A percentile compares a stretch with the other conserved stretches of the same genome.
These are phyloP conservation scores for Coemansia asiatica DNA, from an alignment of 192 early-diverging fungal genomes.

Conservation along the genomic window DNA sequence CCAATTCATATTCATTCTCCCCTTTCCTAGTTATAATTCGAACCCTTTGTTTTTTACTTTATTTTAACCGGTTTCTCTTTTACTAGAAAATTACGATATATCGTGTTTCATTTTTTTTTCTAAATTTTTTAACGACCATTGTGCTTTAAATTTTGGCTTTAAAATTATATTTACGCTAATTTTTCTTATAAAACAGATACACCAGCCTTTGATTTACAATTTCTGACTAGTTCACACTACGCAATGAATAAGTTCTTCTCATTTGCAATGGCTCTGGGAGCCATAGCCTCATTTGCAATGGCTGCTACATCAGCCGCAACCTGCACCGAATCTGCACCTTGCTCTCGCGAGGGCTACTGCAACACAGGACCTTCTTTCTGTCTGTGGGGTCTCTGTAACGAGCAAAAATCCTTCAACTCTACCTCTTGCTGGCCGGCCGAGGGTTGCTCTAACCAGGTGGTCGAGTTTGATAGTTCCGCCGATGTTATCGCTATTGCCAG, in stretches of 20 bases:
- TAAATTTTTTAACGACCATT: neutral
- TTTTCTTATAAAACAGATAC: neutral
- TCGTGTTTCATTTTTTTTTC: neutral
- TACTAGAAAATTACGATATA: neutral
- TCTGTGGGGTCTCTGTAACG: conserved; percentile 47
- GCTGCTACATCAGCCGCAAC: conserved; percentile 15
- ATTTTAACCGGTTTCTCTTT: neutral
- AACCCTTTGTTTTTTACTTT: neutral
- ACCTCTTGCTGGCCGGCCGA: conserved; percentile 51
- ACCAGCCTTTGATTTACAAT: neutral
- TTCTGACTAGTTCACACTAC: neutral
- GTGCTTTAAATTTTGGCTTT: neutral
- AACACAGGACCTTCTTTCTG: conserved; percentile 46
- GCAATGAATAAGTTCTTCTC: conserved; percentile 20
- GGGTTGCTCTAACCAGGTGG: conserved; percentile 34
- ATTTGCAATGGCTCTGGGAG: conserved; percentile 20
- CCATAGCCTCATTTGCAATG: conserved; percentile 9
- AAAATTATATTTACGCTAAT: neutral
- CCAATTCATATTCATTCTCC: conserved; percentile 1
- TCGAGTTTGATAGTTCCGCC: conserved; percentile 32
- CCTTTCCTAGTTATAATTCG: neutral
- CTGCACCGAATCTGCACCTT: conserved; percentile 32
- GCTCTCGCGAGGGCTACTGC: conserved; percentile 54
- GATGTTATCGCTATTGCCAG: conserved; percentile 23
- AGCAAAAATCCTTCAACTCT: conserved; percentile 35